These are phyloP conservation scores for Lactarius sanguifluus DNA, from an alignment of 768 basidiomycete genomes.

Conservation along the genomic window DNA sequence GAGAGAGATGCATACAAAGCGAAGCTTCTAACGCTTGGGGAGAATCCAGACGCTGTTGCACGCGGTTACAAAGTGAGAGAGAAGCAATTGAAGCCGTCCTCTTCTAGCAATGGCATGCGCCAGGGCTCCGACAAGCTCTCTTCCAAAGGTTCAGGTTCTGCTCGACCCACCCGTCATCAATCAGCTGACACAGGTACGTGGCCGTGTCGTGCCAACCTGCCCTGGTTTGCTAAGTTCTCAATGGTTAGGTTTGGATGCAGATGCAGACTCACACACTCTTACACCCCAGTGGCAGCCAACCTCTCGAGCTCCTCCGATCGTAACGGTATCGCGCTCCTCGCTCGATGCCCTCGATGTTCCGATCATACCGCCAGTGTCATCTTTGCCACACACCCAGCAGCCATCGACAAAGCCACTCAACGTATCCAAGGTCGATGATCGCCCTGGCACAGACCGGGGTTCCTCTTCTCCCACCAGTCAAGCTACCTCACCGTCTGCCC, in stretches of 20 bases:
- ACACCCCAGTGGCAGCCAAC: slow-evolving; percentile 23
- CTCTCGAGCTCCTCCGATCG: slow-evolving; percentile 11
- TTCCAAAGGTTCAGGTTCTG: slow-evolving; percentile 28
- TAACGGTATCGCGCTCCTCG: slow-evolving; percentile 13
- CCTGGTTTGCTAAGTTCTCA: slow-evolving; percentile 9
- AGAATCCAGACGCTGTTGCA: slow-evolving; percentile 48
- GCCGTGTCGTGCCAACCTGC: slow-evolving; percentile 7
- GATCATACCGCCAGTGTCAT: not conserved
- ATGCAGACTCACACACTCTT: slow-evolving; percentile 16
- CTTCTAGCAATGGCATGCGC: slow-evolving; percentile 37
- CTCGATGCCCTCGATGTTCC: not conserved
- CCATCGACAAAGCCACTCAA: slow-evolving; percentile 18
- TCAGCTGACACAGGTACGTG: slow-evolving; percentile 41
- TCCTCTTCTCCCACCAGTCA: not conserved
- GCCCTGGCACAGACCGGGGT: not conserved
- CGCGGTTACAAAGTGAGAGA: slow-evolving; percentile 36
- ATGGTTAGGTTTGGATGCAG: slow-evolving; percentile 7
- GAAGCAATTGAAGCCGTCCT: slow-evolving; percentile 34
- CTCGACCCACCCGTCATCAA: slow-evolving; percentile 26
- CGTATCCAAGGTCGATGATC: slow-evolving; percentile 15
- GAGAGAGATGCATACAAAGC: slow-evolving; percentile 68
- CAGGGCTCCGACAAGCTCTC: slow-evolving; percentile 20
- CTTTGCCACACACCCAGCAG: slow-evolving; percentile 3
- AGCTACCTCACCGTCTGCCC: slow-evolving; percentile 12
- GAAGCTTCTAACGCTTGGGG: slow-evolving; percentile 38